These are phyloP conservation scores for Oryza meyeriana DNA, from an alignment of 176 grass and related monocot genomes.

Conservation along the genomic window DNA sequence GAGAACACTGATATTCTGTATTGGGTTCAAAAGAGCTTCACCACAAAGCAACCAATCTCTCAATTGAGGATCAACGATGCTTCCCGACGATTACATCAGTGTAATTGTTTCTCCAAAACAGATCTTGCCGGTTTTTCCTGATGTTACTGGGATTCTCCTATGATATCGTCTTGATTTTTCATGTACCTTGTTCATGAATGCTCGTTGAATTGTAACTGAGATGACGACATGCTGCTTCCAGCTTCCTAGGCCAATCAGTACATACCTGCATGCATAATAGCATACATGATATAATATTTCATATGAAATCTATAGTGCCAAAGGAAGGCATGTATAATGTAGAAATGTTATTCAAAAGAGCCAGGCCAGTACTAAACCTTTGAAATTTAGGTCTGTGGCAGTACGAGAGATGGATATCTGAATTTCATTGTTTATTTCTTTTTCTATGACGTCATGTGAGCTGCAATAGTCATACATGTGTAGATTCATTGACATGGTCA, in stretches of 20 bases:
- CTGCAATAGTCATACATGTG: not conserved
- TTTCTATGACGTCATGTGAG: not conserved
- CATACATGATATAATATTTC: not conserved
- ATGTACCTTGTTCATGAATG: constrained; percentile 23
- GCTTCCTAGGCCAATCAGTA: not conserved
- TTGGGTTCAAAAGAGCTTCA: not conserved
- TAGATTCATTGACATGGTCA: not conserved
- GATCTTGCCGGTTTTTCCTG: constrained; percentile 17
- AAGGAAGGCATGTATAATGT: not conserved
- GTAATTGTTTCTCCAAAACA: constrained; percentile 41
- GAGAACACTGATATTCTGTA: not conserved
- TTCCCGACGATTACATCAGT: constrained; percentile 23
- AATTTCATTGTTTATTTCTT: not conserved
- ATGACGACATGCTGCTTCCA: not conserved
- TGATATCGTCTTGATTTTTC: not conserved
- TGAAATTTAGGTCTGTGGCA: constrained; percentile 18
- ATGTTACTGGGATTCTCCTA: not conserved
- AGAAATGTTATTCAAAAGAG: constrained; percentile 6
- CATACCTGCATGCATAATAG: not conserved
- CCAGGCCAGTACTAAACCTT: not conserved
- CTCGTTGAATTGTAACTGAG: constrained; percentile 10
- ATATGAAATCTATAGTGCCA: not conserved
- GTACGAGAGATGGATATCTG: constrained; percentile 3
- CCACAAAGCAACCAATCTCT: not conserved
- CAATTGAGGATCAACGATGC: constrained; percentile 29